phyloP scores from a whole-genome alignment of 352 stramenopile genomes.

The Pythium monospermum region DNA sequence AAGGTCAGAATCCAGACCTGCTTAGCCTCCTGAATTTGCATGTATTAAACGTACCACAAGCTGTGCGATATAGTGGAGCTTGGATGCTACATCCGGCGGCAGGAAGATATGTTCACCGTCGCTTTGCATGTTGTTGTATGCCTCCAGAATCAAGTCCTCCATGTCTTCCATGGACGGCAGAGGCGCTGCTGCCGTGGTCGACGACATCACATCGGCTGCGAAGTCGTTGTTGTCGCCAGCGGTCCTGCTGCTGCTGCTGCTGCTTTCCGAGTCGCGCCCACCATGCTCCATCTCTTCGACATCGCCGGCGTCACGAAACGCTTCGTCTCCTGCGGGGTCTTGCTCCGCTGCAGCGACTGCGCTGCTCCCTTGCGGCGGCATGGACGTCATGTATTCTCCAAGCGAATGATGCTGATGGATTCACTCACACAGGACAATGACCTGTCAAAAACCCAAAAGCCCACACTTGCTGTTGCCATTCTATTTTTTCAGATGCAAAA shows the following conservation, averaged over 20 bases:
- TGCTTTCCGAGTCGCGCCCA: conserved; percentile 20
- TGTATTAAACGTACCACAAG: conserved; percentile 54
- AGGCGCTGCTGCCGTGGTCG: background rate
- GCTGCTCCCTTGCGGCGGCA: too few species aligned
- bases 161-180: conserved; percentile 39
- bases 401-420: too few species aligned
- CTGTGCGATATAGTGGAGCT: conserved; percentile 52
- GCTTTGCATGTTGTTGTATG: conserved; percentile 82
- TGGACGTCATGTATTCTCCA: too few species aligned
- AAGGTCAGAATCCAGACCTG: background rate
- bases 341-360: too few species aligned
- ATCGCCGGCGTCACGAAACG: too few species aligned
- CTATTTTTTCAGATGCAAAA: too few species aligned
- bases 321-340: too few species aligned
- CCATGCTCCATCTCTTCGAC: too few species aligned
- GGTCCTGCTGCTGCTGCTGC: conserved; percentile 11
- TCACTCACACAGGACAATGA: too few species aligned
- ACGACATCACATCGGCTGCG: background rate
- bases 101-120: conserved; percentile 79
- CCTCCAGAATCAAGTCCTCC: conserved; percentile 72
- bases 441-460: too few species aligned
- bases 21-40: too few species aligned
- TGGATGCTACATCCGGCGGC: conserved; percentile 54
- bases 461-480: too few species aligned
- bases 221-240: background rate